Evolutionary conservation across 1,284 basidiomycete genomes (phyloP), one percentile per base, ranked within the genome.

Genomic region (Sanghuangporus baumii): DNA sequence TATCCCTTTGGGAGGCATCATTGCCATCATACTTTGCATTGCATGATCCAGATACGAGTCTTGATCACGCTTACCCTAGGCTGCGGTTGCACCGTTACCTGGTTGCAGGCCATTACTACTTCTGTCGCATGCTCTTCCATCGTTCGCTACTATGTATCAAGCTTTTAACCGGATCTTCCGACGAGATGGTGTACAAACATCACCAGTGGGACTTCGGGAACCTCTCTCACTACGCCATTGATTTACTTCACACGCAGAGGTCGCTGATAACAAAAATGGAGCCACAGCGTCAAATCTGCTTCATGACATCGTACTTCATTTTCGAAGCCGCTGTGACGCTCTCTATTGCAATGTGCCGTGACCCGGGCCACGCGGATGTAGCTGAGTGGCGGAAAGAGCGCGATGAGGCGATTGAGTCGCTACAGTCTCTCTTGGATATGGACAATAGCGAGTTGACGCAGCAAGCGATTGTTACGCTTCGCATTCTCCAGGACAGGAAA

Each of bases 251-350:
- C 26, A 48, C 65, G 4, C 67, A 69, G 61, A 68, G 67, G 47
- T 63, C 64, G 18, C 67, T 68, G 14, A 67, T 69, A 41, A 65
- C 62, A 34, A 47, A 59, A 31, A 51, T 62, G 52, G 26, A 58
- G 43, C 67, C 54, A 65, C 67, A 36, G 66, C 67, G 47, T 62
- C 67, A 55, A 50, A 62, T 51, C 37, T 60, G 59, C 51, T 68
- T 70, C 69, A 59, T 69, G 55, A 63, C 68, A 50, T 47, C 71
- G 26, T 74, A 72, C 66, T 71, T 73, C 55, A 62, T 69, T n/a
- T 73, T 74, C 66, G 73, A 74, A 61, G 73, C 71, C 56, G 70
- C 69, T 7, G 69, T 74, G 55, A 70, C 71, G 40, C 67, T 74
- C 16, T 47, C 14, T 34, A 62, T 65, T 20, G 55, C 60, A 3